These are phyloP conservation scores for Nemania sp. DNA, from an alignment of 2,329 filamentous ascomycete species.

Conservation along the genomic window DNA sequence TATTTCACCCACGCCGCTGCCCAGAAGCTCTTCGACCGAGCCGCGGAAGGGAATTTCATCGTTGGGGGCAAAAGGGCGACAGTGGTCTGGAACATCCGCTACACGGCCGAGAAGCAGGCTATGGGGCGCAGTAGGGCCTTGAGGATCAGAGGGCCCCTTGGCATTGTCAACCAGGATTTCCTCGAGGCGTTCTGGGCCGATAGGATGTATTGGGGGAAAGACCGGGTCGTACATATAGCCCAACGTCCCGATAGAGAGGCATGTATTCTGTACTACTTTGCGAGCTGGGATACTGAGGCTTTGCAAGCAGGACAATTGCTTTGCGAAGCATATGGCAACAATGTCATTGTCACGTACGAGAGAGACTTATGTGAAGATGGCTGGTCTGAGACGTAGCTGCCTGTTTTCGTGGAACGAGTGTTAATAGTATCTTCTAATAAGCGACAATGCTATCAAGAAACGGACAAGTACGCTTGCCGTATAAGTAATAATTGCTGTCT, in stretches of 20 bases:
- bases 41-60: neutral
- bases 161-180: neutral
- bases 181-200: constrained; percentile 1
- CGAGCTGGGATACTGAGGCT: constrained; percentile 1
- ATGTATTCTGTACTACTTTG: constrained; percentile 5
- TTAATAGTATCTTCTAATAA: no score
- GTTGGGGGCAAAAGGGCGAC: neutral
- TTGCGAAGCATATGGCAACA: neutral
- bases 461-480: no score
- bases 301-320: neutral
- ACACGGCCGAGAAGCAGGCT: neutral
- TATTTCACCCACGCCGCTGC: no score
- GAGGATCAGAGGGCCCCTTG: neutral
- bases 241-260: no score
- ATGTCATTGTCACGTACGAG: neutral
- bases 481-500: no score
- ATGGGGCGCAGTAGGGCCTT: constrained; percentile 4
- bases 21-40: neutral
- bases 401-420: neutral
- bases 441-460: no score
- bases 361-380: constrained; percentile 2
- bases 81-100: neutral
- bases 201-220: neutral
- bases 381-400: neutral
- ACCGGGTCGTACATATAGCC: neutral